Base-by-base conservation (phyloP, 2,329 filamentous ascomycete genomes). In the Xylariaceae sp. region DNA sequence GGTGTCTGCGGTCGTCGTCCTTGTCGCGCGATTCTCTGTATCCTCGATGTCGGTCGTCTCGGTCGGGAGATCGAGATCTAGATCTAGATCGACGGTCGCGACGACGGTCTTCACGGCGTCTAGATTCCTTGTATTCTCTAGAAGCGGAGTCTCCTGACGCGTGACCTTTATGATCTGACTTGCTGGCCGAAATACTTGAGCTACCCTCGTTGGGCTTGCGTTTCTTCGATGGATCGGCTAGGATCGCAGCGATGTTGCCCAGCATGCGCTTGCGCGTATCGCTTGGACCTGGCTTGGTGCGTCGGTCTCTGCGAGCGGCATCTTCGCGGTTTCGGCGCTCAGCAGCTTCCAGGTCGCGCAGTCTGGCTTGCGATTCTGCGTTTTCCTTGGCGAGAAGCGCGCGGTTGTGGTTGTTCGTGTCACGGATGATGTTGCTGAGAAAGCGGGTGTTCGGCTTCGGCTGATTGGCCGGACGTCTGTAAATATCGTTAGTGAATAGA, bases 361-460 rank as follows among this genome's bases (percentile, higher is more conserved):
- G 80, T 17, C 90, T 85, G 3, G 85, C 85, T 62, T 82, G 81
- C 0, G 91, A 86, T 65, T 97, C 92, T 52, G 88, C 85, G 30
- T 87, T 86, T 73, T 97, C 93, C 70, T 88, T 95, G 0, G 89
- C 90, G 15, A 91, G 83, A 35, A 97, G 79, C 0, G 90, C 89
- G 23, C 89, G 86, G 80, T 99, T 99, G 75, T 99, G 93, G 56
- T 76, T 88, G 67, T 95, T 89, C 7, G 91, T 95, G 66, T 94
- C 89, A 64, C 88, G 88, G 62, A 99, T 90, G 58, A 97, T 89
- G 68, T 94, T 88, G 59, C 87, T 87, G 48, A 99, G 77, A 71
- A 97, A 97, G 39, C 89, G 84, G 0, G 90, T 97, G 69, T 99
- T 97, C 2, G 93, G 92, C 72, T 93, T 97, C 0, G 90, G 90